A percentile compares a stretch with the other conserved stretches of the same genome.
phyloP scores from a whole-genome alignment of 2,329 filamentous ascomycete species.

The Phialemonium atrogriseum region DNA sequence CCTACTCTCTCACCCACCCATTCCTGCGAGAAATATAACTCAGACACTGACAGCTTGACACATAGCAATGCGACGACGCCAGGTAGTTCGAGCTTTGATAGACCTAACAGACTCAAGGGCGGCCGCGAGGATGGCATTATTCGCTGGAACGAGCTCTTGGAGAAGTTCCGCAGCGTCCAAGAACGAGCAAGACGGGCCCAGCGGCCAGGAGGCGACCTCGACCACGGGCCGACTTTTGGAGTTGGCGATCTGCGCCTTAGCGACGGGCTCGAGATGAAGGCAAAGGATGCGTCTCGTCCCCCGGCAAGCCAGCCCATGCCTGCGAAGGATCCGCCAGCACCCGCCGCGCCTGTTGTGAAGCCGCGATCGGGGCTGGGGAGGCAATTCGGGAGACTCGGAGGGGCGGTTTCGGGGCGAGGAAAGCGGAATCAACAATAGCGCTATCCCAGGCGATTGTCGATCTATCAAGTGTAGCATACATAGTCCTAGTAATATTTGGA shows the following conservation, averaged over 20 bases:
- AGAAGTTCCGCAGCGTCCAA: slow-evolving; percentile 89
- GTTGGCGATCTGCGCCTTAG: slow-evolving; percentile 27
- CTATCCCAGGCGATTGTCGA: too few relatives aligned
- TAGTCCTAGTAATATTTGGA: too few relatives aligned
- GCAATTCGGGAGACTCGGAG: slow-evolving; percentile 61
- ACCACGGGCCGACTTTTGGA: slow-evolving; percentile 36
- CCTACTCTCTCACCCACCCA: slow-evolving; percentile 13
- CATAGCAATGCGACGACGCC: slow-evolving; percentile 38
- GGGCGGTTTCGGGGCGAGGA: slow-evolving; percentile 58
- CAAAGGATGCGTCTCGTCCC: slow-evolving; percentile 33
- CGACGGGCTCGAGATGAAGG: slow-evolving; percentile 31
- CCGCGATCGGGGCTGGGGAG: slow-evolving; percentile 55
- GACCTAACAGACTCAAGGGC: slow-evolving; percentile 71
- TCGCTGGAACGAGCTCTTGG: slow-evolving; percentile 84
- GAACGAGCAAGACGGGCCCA: slow-evolving; percentile 72
- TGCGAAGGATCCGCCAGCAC: slow-evolving; percentile 39
- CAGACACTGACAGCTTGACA: slow-evolving; percentile 24
- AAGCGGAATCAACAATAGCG: slow-evolving; percentile 40
- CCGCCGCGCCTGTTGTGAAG: slow-evolving; percentile 43
- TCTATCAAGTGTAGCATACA: too few relatives aligned
- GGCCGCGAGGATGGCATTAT: slow-evolving; percentile 74
- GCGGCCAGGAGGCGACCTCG: slow-evolving; percentile 42
- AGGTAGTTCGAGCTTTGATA: slow-evolving; percentile 53
- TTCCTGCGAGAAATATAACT: slow-evolving; percentile 12
- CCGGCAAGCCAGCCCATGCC: too few relatives aligned